Base-by-base conservation (phyloP, 148 eudicot species). In the Chenopodium berlandieri region DNA sequence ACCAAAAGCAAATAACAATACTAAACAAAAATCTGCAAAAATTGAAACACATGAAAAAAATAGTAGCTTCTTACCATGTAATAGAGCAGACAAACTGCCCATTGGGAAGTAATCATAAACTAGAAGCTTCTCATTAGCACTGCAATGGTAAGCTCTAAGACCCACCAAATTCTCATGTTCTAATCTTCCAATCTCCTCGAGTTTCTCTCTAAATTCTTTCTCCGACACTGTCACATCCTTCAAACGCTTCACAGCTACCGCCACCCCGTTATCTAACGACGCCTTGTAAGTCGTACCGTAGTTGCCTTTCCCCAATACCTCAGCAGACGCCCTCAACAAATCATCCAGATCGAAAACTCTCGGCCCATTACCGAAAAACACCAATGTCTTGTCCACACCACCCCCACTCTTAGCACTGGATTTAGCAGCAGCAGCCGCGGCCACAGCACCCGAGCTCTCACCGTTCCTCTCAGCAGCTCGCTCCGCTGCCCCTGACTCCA, bases 281-380 rank as follows among this genome's bases (percentile, higher is more conserved):
- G 98, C 98, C 86, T 95, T 95, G 48, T 95, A 95, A 9, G 98
- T 92, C 9, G 98, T 95, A 40, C 98, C 98, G 65, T 92, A 93
- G 25, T 91, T 92, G 31, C 98, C 98, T 80, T 93, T 95, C n/a
- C 98, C 98, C 79, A 95, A 83, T 16, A 95, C 98, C 88, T 95
- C 98, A 2, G 98, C 98, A 1, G 98, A 95, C 0, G 98, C 98
- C 77, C 83, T 91, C 89, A 95, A 75, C 65, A 95, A 56, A 84
- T 93, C 98, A 22, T 95, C 98, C 90, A 95, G 81, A 86, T 89
- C 92, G 58, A 89, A 92, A 0, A 54, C 85, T 87, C 79, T 87
- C 37, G 86, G 90, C 17, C 75, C 63, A 1, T 81, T 87, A 47
- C 92, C 94, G 25, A 92, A 80, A 31, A 90, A 90, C 75, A 90